These are phyloP conservation scores for Lippia alba DNA, from an alignment of 305 asterid genomes.

Conservation along the genomic window DNA sequence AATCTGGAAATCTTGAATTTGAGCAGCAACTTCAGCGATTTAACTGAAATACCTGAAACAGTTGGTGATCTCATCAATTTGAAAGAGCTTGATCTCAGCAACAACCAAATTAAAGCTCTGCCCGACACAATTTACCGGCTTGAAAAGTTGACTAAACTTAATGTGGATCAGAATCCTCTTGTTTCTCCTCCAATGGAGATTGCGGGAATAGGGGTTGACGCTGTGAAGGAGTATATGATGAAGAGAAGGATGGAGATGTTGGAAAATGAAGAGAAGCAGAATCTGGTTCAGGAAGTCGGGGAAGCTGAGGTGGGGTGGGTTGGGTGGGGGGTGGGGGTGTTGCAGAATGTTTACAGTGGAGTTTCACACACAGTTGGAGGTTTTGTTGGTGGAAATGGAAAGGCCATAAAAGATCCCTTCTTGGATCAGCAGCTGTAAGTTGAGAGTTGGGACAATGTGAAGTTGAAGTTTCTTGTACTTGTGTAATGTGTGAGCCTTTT, in stretches of 20 bases:
- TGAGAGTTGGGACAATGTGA: background rate
- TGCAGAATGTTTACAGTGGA: slow-evolving; percentile 37
- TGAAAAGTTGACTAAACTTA: slow-evolving; percentile 43
- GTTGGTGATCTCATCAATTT: slow-evolving; percentile 55
- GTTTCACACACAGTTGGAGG: slow-evolving; percentile 36
- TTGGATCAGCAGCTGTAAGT: slow-evolving; percentile 51
- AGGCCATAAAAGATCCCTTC: slow-evolving; percentile 35
- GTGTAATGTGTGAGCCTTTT: background rate
- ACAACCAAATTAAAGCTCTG: slow-evolving; percentile 62
- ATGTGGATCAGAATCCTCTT: slow-evolving; percentile 65
- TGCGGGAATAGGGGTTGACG: slow-evolving; percentile 48
- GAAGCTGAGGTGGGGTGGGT: slow-evolving; percentile 44
- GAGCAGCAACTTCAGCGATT: slow-evolving; percentile 63
- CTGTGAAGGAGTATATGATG: slow-evolving; percentile 60
- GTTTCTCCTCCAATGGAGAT: slow-evolving; percentile 59
- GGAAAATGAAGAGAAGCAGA: slow-evolving; percentile 43
- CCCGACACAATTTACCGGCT: slow-evolving; percentile 55
- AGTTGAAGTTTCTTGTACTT: background rate
- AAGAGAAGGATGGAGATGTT: slow-evolving; percentile 49
- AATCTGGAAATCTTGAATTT: slow-evolving; percentile 60
- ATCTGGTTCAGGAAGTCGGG: slow-evolving; percentile 28
- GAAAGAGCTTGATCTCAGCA: slow-evolving; percentile 68
- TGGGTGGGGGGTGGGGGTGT: slow-evolving; percentile 45
- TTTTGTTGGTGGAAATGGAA: slow-evolving; percentile 33
- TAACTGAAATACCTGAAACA: slow-evolving; percentile 58